Evolutionary conservation across 2,329 filamentous ascomycete species (phyloP).

Genomic region (Xylariaceae sp.): DNA sequence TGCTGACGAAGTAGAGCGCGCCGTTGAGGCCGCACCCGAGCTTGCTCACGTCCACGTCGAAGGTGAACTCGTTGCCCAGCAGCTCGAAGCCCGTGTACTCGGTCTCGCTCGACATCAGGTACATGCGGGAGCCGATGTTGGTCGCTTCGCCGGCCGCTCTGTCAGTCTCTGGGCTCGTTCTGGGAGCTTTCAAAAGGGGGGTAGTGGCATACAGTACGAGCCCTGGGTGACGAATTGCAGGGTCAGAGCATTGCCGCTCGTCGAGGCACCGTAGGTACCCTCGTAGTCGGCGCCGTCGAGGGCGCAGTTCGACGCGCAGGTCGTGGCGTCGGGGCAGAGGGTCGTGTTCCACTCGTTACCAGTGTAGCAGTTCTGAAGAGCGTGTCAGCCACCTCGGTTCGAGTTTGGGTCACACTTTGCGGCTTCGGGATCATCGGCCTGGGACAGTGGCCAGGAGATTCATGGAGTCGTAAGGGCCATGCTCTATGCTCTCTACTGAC

Average conservation of each 20-base stretch:
- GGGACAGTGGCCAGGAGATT: no score
- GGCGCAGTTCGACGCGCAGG: slow-evolving; percentile 33
- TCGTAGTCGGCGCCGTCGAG: slow-evolving; percentile 37
- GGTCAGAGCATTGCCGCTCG: slow-evolving; percentile 36
- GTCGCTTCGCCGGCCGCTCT: slow-evolving; percentile 11
- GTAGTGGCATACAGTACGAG: slow-evolving; percentile 19
- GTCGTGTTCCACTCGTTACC: slow-evolving; percentile 31
- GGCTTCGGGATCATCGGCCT: no score
- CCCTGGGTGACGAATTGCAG: slow-evolving; percentile 44
- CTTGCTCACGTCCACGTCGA: slow-evolving; percentile 55
- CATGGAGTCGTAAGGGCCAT: no score
- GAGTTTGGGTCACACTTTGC: no score
- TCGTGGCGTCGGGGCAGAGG: slow-evolving; percentile 28
- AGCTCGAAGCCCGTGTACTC: slow-evolving; percentile 52
- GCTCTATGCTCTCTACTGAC: no score
- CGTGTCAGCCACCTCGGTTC: no score
- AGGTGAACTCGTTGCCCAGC: slow-evolving; percentile 52
- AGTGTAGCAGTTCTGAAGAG: slow-evolving; percentile 44
- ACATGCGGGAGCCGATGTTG: slow-evolving; percentile 42
- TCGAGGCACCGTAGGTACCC: slow-evolving; percentile 38
- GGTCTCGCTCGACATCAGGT: slow-evolving; percentile 45
- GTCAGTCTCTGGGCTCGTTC: not conserved
- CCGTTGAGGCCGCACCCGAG: slow-evolving; percentile 57
- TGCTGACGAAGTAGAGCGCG: slow-evolving; percentile 49
- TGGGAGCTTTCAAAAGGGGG: no score